Conservation (phyloP, 768 basidiomycete genomes). For the Suillus tomentosus region DNA sequence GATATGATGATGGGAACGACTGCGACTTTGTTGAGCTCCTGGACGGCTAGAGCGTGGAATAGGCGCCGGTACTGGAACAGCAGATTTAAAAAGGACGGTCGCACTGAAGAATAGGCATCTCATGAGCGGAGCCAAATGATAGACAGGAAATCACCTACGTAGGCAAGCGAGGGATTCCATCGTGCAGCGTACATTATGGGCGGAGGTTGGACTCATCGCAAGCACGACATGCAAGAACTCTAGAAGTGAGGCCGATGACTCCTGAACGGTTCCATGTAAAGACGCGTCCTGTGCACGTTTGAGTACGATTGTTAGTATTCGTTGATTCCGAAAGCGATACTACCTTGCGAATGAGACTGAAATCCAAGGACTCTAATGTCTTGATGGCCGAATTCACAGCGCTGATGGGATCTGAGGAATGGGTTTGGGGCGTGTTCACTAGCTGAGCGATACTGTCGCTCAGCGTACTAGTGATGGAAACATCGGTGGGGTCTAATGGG, state of each 20-base stretch:
- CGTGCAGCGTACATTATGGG: slow-evolving; percentile 12
- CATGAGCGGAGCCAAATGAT: slow-evolving; percentile 11
- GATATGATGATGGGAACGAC: slow-evolving; percentile 46
- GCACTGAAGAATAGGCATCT: slow-evolving; percentile 28
- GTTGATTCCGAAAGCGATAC: neutral
- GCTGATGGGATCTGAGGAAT: slow-evolving; percentile 4
- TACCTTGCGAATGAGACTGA: slow-evolving; percentile 32
- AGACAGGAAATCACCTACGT: slow-evolving; percentile 20
- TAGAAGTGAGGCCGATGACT: slow-evolving; percentile 36
- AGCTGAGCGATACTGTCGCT: neutral
- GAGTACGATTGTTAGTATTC: slow-evolving; percentile 8
- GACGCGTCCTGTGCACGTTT: slow-evolving; percentile 32
- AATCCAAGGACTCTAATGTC: slow-evolving; percentile 30
- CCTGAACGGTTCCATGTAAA: slow-evolving; percentile 36
- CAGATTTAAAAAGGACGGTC: slow-evolving; percentile 31
- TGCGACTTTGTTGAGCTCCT: slow-evolving; percentile 26
- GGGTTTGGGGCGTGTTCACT: neutral
- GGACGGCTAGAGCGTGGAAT: slow-evolving; percentile 47
- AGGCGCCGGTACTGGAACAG: slow-evolving; percentile 56
- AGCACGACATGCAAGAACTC: slow-evolving; percentile 32
- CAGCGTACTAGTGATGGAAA: slow-evolving; percentile 1
- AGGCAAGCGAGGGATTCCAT: slow-evolving; percentile 20
- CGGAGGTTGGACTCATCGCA: slow-evolving; percentile 8
- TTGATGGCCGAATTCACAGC: slow-evolving; percentile 28
- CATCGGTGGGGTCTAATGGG: slow-evolving; percentile 11